Evolutionary conservation across 192 early-diverging fungal genomes (phyloP).

Genomic region (Backusella morwellensis): DNA sequence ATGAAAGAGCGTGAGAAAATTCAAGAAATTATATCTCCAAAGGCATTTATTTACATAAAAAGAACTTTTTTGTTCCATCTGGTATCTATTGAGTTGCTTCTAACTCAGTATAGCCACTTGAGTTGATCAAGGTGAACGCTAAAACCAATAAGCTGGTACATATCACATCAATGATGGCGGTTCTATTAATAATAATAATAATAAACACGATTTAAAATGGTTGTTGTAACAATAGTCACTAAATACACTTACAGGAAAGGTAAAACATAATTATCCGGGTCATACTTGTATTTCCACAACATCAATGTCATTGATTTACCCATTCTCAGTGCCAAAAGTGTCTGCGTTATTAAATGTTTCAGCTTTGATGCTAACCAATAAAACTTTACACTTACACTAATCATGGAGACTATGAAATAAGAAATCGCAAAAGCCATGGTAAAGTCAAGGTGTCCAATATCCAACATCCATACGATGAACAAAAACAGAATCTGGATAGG

Average conservation of each 20-base stretch:
- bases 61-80: neutral
- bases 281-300: slow-evolving; percentile 66
- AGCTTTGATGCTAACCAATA: slow-evolving; percentile 20
- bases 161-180: slow-evolving; percentile 68
- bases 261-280: slow-evolving; percentile 74
- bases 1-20: slow-evolving; percentile 9
- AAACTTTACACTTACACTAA: slow-evolving; percentile 47
- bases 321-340: slow-evolving; percentile 52
- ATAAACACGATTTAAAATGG: neutral
- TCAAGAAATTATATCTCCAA: neutral
- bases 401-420: slow-evolving; percentile 52
- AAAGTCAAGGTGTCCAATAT: slow-evolving; percentile 44
- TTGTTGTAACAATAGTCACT: neutral
- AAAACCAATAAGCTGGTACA: slow-evolving; percentile 60
- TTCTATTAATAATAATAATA: slow-evolving; percentile 45
- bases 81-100: slow-evolving; percentile 6
- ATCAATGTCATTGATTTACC: slow-evolving; percentile 52
- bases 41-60: slow-evolving; percentile 8
- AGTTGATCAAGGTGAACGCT: slow-evolving; percentile 37
- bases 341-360: slow-evolving; percentile 36
- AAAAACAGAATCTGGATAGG: slow-evolving; percentile 67
- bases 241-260: slow-evolving; percentile 53
- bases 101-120: slow-evolving; percentile 12
- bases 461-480: slow-evolving; percentile 43
- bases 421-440: slow-evolving; percentile 42